Evolutionary conservation across 805 yeast species (phyloP), one percentile per base, ranked within the genome.

Genomic region (Grigorovia jiainica): DNA sequence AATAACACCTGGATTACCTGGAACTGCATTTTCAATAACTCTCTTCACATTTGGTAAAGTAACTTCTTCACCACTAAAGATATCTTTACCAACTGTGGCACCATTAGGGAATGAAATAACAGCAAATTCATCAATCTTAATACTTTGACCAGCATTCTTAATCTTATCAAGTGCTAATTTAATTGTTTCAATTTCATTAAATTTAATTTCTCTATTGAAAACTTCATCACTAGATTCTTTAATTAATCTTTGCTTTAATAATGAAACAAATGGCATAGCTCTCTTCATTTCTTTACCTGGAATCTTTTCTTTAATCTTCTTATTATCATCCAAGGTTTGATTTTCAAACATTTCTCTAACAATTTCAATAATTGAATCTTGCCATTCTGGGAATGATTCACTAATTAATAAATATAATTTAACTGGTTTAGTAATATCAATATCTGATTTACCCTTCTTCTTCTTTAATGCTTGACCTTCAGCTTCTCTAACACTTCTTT

Each of bases 181-280:
- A 47, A 87, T 71, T 30, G 79, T 74, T 17, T 75, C 82, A 36
- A 72, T 62, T 71, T 92, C 98, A 63, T 79, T 72, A 64, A 87
- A 92, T 27, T 80, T 72, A 51, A 90, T 76, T 65, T 89, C 82
- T 69, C 97, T 78, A 72, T 87, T 81, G 72, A 92, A 87, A 20
- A 92, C 95, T 40, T 75, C 75, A 41, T 75, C 77, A 16, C 95
- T 79, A 24, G 79, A 65, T 58, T 84, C 94, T 32, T 71, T 66
- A 36, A 50, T 47, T 51, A 92, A 72, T 68, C 95, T 79, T 60
- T 81, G 85, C 66, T 92, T 89, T 63, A 92, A 70, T 53, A 77
- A 69, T 49, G 90, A 80, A 47, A 92, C 87, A 64, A 89, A 90
- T 45, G 97, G 97, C 97, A 92, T 92, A 46, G 95, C 97, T 54